A percentile compares a stretch with the other conserved stretches of the same genome.
These are phyloP conservation scores for Sarcodon aspratus DNA, from an alignment of 768 basidiomycete species.

Conservation along the genomic window DNA sequence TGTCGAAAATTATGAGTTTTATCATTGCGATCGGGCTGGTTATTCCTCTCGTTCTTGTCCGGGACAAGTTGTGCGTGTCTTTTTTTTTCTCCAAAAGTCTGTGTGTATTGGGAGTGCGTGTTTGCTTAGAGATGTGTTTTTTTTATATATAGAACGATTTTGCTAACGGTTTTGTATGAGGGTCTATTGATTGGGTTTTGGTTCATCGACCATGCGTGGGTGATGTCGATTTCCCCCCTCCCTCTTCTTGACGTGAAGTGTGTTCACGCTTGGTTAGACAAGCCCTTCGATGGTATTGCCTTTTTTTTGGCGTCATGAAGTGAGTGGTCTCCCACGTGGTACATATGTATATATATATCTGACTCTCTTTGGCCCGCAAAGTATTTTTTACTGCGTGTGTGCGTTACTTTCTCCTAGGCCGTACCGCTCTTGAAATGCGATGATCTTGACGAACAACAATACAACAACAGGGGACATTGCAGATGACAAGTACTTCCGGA, in stretches of 20 bases:
- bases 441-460: constrained; percentile 2
- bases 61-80: constrained; percentile 73
- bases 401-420: constrained; percentile 15
- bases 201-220: constrained; percentile 89
- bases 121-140: constrained; percentile 2
- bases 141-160: constrained; percentile 53
- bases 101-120: constrained; percentile 5
- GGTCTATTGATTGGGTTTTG: constrained; percentile 85
- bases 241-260: neutral
- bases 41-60: constrained; percentile 75
- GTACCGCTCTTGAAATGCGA: neutral
- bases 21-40: constrained; percentile 80
- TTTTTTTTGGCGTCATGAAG: constrained; percentile 83
- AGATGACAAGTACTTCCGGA: constrained; percentile 92
- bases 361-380: constrained; percentile 16
- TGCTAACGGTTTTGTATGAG: constrained; percentile 75
- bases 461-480: constrained; percentile 70
- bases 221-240: constrained; percentile 5
- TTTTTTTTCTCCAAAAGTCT: neutral
- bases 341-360: neutral
- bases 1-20: constrained; percentile 88
- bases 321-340: constrained; percentile 21
- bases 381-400: constrained; percentile 85
- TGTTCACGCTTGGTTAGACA: constrained; percentile 28
- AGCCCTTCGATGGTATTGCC: constrained; percentile 75